Percentiles rank a stretch among this genome's conserved stretches.
Conservation (phyloP, 129 eudicot genomes). For the Scalesia atractyloides region DNA sequence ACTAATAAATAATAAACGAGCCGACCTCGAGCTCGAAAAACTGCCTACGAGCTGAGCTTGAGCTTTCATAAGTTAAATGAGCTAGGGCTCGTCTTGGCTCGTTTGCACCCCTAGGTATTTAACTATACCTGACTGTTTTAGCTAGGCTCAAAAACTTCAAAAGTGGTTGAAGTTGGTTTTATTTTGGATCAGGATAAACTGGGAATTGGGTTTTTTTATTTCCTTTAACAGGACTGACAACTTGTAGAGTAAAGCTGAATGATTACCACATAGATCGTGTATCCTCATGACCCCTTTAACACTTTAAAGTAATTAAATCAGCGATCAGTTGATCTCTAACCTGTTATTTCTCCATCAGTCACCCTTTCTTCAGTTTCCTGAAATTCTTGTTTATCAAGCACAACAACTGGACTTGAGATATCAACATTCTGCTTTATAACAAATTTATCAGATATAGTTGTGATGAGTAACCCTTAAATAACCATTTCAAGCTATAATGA, state of each 20-base stretch:
- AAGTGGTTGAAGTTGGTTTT: background rate
- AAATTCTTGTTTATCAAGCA: constrained; percentile 3
- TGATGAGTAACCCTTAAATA: background rate
- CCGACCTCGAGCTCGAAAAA: too few relatives aligned
- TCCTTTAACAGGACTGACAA: background rate
- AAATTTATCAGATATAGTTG: background rate
- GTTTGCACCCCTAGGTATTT: too few relatives aligned
- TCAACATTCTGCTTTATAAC: constrained; percentile 4
- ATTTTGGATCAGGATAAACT: background rate
- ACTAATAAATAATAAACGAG: too few relatives aligned
- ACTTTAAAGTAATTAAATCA: background rate
- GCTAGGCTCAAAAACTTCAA: background rate
- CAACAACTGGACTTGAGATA: background rate
- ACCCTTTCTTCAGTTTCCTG: background rate
- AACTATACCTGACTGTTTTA: background rate
- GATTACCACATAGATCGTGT: background rate
- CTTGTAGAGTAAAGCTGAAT: background rate
- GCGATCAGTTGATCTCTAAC: background rate
- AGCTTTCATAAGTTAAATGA: too few relatives aligned
- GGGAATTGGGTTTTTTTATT: background rate
- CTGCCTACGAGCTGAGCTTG: too few relatives aligned
- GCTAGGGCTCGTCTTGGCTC: too few relatives aligned
- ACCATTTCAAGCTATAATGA: background rate
- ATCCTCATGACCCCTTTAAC: background rate
- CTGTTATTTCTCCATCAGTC: background rate